These are phyloP conservation scores for Pleurotus pulmonarius DNA, from an alignment of 768 basidiomycete species.

Conservation along the genomic window DNA sequence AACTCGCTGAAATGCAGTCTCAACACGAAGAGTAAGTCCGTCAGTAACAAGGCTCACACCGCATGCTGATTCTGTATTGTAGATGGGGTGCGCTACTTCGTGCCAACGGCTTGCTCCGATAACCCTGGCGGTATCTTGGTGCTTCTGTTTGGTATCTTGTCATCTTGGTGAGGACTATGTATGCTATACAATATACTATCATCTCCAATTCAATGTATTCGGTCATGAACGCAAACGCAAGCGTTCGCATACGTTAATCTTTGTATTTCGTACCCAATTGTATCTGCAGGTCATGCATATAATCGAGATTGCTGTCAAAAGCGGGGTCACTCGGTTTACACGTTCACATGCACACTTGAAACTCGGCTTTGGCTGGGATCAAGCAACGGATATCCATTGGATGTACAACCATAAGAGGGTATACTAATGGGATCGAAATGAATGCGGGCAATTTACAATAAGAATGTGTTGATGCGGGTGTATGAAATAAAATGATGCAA, in stretches of 20 bases:
- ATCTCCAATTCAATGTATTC: slow-evolving; percentile 9
- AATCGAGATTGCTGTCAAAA: too few species aligned
- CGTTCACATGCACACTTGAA: too few species aligned
- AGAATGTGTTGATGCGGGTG: not conserved
- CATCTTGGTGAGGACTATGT: not conserved
- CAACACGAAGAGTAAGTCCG: slow-evolving; percentile 75
- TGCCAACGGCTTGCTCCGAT: slow-evolving; percentile 41
- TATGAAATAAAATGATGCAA: not conserved
- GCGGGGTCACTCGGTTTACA: too few species aligned
- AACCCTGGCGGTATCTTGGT: slow-evolving; percentile 2
- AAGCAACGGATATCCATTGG: too few species aligned
- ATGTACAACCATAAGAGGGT: too few species aligned
- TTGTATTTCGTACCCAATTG: too few species aligned
- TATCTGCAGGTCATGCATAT: too few species aligned
- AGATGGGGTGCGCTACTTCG: slow-evolving; percentile 70
- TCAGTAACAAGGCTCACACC: not conserved
- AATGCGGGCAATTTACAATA: not conserved
- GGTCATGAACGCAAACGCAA: not conserved
- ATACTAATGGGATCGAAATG: not conserved
- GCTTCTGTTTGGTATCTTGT: not conserved
- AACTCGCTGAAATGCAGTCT: slow-evolving; percentile 64
- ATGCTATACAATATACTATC: slow-evolving; percentile 5
- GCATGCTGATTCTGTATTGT: slow-evolving; percentile 8
- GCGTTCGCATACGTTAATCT: too few species aligned
- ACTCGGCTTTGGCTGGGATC: too few species aligned